phyloP scores from a whole-genome alignment of 176 grass and related monocot genomes.

The Rhipidocladum racemiflorum region DNA sequence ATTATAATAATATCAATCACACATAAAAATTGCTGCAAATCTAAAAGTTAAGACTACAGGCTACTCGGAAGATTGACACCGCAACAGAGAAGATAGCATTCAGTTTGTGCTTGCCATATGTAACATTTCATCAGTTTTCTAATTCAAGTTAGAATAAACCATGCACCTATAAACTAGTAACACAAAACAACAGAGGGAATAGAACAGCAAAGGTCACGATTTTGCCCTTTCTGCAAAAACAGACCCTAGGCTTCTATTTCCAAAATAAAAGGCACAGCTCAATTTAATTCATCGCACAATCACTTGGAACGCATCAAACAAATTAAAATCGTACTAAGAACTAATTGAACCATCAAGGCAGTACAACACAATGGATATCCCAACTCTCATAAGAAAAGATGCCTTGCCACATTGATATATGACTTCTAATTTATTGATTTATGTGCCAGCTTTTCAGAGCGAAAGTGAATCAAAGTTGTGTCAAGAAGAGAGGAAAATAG shows the following conservation, averaged over 20 bases:
- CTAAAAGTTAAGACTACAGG: neutral
- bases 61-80: neutral
- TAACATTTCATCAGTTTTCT: neutral
- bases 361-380: neutral
- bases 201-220: neutral
- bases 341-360: neutral
- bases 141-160: neutral
- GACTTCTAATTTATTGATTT: neutral
- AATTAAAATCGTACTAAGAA: neutral
- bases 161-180: neutral
- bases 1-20: conserved; percentile 19
- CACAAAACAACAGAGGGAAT: neutral
- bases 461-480: neutral
- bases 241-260: neutral
- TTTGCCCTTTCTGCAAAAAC: neutral
- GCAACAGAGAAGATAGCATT: neutral
- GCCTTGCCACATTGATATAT: neutral
- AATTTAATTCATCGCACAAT: neutral
- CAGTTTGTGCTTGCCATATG: neutral
- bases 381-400: neutral
- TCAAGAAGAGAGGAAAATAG: neutral
- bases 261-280: neutral
- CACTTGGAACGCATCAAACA: neutral
- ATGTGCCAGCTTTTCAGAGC: neutral
- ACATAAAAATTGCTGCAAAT: neutral